phyloP scores from a whole-genome alignment of 163 green algal species.

The Prototheca stagnorum region DNA sequence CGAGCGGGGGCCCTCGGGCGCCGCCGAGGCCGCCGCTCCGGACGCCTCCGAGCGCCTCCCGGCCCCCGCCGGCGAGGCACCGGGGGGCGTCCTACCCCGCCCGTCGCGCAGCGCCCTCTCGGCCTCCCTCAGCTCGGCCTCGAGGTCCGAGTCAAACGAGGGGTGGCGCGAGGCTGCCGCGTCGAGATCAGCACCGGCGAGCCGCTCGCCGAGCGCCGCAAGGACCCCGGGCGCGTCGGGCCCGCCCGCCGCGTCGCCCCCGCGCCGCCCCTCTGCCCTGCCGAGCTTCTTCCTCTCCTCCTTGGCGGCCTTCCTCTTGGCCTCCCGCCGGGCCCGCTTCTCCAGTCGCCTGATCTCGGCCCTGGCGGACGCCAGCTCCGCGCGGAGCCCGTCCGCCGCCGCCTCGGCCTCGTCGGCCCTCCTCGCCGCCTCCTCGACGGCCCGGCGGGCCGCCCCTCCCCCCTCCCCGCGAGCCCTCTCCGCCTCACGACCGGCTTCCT shows the following conservation, averaged over 20 bases:
- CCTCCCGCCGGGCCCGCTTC: not conserved
- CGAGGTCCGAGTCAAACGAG: no score
- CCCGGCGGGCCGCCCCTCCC: not conserved
- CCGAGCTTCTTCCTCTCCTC: not conserved
- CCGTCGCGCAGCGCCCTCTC: no score
- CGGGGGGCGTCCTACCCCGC: no score
- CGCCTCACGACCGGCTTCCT: not conserved
- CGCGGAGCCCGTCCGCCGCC: not conserved
- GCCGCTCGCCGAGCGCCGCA: not conserved
- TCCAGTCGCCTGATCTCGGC: not conserved
- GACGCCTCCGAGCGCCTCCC: no score
- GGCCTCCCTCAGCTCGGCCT: no score
- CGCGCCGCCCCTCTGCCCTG: no score
- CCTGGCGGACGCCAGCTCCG: not conserved
- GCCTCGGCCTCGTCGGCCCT: not conserved
- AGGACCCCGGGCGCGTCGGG: no score
- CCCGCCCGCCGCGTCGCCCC: not conserved
- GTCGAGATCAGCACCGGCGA: no score
- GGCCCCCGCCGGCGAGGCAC: no score
- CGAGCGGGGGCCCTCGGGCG: no score
- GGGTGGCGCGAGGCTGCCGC: no score
- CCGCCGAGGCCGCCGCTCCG: no score
- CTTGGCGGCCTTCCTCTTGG: not conserved
- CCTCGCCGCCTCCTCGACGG: not conserved
- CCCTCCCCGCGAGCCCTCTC: not conserved